A percentile compares a stretch with the other conserved stretches of the same genome.
These are phyloP conservation scores for Phialophora tarda DNA, from an alignment of 2,329 filamentous ascomycete genomes.

Conservation along the genomic window DNA sequence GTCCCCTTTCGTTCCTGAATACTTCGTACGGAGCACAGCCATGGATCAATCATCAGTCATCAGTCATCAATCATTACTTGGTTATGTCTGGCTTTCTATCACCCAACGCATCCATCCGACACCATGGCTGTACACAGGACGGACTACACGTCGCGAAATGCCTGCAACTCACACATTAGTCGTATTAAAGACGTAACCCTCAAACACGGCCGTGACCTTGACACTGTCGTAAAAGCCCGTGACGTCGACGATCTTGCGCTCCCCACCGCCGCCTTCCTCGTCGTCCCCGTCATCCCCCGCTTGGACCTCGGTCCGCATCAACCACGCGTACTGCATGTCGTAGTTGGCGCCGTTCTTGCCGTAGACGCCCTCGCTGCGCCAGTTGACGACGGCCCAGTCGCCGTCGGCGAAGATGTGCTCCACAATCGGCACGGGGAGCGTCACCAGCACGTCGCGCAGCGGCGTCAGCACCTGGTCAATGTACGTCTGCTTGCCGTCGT, in stretches of 20 bases:
- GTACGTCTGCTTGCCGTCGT: conserved; percentile 28
- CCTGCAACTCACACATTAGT: not conserved
- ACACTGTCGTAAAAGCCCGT: conserved; percentile 29
- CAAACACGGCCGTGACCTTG: conserved; percentile 28
- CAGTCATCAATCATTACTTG: too few species aligned
- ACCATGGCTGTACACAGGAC: not conserved
- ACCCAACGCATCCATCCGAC: not conserved
- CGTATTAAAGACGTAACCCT: conserved; percentile 26
- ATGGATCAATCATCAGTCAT: too few species aligned
- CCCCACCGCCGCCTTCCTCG: too few species aligned
- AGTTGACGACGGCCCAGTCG: conserved; percentile 28
- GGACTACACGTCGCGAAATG: too few species aligned
- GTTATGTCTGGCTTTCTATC: too few species aligned
- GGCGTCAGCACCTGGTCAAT: conserved; percentile 29
- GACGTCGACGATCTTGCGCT: conserved; percentile 28
- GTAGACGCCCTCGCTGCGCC: conserved; percentile 24
- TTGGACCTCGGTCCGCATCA: conserved; percentile 26
- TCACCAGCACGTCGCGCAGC: conserved; percentile 23
- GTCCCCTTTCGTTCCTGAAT: too few species aligned
- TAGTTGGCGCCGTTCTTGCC: conserved; percentile 32
- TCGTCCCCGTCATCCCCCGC: too few species aligned
- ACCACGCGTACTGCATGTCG: conserved; percentile 33
- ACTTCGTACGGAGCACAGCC: too few species aligned
- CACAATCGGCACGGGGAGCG: conserved; percentile 29
- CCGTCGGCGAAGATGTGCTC: conserved; percentile 30